Percentiles rank a stretch among this genome's conserved stretches.
These are phyloP conservation scores for Epicoccum sorghinum DNA, from an alignment of 2,329 filamentous ascomycete genomes.

Conservation along the genomic window DNA sequence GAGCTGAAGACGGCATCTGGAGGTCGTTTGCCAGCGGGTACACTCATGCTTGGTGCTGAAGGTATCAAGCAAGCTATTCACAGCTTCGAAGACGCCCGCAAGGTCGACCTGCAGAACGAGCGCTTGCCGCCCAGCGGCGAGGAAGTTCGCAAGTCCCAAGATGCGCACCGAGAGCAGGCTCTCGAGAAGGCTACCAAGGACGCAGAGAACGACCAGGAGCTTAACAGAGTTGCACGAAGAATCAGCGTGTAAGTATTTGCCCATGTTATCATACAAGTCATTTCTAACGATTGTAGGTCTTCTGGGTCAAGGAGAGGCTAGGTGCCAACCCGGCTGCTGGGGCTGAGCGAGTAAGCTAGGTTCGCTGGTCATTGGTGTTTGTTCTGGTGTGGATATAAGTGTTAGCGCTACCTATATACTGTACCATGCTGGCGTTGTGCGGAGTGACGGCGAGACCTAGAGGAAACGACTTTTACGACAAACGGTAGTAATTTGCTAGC, in stretches of 20 bases:
- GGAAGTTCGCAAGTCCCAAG: slow-evolving; percentile 83
- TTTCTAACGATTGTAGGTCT: slow-evolving; percentile 44
- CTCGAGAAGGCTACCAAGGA: slow-evolving; percentile 85
- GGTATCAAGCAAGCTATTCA: slow-evolving; percentile 98
- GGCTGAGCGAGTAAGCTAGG: slow-evolving; percentile 15
- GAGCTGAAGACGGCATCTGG: slow-evolving; percentile 97
- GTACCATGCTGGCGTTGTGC: slow-evolving; percentile 13
- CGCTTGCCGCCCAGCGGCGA: slow-evolving; percentile 89
- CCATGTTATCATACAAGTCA: background rate
- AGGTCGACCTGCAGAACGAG: slow-evolving; percentile 97
- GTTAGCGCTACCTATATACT: slow-evolving; percentile 9
- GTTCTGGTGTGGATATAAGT: slow-evolving; percentile 12
- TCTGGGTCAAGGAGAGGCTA: slow-evolving; percentile 47
- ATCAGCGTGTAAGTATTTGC: slow-evolving; percentile 86
- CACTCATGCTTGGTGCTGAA: slow-evolving; percentile 96
- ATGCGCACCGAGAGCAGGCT: slow-evolving; percentile 80
- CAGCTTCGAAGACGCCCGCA: slow-evolving; percentile 94
- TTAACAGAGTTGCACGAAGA: slow-evolving; percentile 85
- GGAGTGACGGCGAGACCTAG: slow-evolving; percentile 31
- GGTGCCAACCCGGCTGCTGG: slow-evolving; percentile 27
- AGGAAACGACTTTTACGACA: slow-evolving; percentile 34
- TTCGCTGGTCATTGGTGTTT: slow-evolving; percentile 7
- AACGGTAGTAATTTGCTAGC: slow-evolving; percentile 40
- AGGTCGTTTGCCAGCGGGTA: slow-evolving; percentile 89
- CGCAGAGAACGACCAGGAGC: slow-evolving; percentile 87